phyloP scores from a whole-genome alignment of 495 filamentous ascomycete genomes.

The Opeltia flavorubescens region DNA sequence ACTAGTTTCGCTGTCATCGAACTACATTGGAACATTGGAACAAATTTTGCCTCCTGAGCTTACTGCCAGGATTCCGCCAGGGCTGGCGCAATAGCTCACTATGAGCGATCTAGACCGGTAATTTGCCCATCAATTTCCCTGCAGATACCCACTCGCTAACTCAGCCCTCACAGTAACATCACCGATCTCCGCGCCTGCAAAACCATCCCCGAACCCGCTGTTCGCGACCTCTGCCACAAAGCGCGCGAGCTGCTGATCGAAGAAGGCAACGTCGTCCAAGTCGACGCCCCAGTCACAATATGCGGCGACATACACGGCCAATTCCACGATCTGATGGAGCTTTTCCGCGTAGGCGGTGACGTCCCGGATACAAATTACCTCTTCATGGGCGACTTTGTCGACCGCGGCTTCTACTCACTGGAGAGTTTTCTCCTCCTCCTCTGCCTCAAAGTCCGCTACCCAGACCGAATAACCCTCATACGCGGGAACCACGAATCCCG shows the following conservation, averaged over 20 bases:
- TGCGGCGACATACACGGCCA: constrained; percentile 98
- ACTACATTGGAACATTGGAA: too few species aligned
- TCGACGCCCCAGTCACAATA: constrained; percentile 95
- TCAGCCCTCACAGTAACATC: constrained; percentile 52
- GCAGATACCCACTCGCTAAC: neutral
- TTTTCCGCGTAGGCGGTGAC: constrained; percentile 90
- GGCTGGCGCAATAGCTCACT: constrained; percentile 11
- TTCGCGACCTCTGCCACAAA: constrained; percentile 95
- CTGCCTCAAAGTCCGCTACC: constrained; percentile 93
- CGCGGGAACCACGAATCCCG: constrained; percentile 95
- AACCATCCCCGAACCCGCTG: constrained; percentile 87
- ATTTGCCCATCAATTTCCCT: constrained; percentile 4
- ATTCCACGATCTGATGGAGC: constrained; percentile 97
- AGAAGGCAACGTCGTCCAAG: constrained; percentile 93
- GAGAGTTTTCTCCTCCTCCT: constrained; percentile 92
- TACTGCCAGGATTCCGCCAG: too few species aligned
- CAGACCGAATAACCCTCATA: constrained; percentile 93
- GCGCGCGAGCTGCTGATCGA: constrained; percentile 92
- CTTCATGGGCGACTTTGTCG: constrained; percentile 98
- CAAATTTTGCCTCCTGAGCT: too few species aligned
- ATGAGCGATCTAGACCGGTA: constrained; percentile 89
- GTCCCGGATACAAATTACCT: constrained; percentile 97
- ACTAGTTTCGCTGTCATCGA: too few species aligned
- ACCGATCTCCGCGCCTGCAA: constrained; percentile 86
- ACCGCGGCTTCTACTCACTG: constrained; percentile 94